Conservation (phyloP, 148 eudicot species). For the Limonium bicolor region DNA sequence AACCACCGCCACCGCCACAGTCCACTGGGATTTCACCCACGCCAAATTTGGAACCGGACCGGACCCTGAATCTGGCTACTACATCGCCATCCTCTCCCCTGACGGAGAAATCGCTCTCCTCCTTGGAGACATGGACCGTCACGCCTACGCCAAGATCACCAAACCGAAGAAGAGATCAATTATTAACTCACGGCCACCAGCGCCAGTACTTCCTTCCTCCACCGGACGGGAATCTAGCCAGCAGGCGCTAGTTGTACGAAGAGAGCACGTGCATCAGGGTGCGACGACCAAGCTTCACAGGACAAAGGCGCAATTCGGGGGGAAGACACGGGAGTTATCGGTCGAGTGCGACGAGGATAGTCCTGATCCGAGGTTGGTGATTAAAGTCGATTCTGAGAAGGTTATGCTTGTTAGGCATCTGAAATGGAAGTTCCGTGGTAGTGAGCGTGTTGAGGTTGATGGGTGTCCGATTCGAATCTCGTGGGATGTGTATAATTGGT, state of each 20-base stretch:
- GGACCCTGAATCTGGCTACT: constrained; percentile 54
- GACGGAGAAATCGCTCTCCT: constrained; percentile 22
- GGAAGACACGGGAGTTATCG: constrained; percentile 20
- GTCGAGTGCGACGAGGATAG: constrained; percentile 26
- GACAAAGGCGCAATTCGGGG: constrained; percentile 26
- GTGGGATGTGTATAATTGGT: constrained; percentile 73
- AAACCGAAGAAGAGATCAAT: constrained; percentile 13
- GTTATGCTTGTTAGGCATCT: constrained; percentile 46
- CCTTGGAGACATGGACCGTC: constrained; percentile 23
- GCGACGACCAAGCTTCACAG: constrained; percentile 20
- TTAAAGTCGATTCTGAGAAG: constrained; percentile 36
- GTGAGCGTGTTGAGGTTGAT: constrained; percentile 54
- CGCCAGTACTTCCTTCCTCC: too few species aligned
- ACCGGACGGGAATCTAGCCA: background rate
- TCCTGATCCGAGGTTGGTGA: constrained; percentile 28
- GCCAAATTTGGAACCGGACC: constrained; percentile 54
- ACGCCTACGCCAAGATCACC: background rate
- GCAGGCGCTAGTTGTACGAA: constrained; percentile 25
- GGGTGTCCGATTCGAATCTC: constrained; percentile 45
- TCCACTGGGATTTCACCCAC: constrained; percentile 38
- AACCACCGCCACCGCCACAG: background rate
- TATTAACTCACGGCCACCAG: background rate
- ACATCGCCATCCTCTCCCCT: constrained; percentile 28
- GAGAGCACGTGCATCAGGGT: constrained; percentile 63
- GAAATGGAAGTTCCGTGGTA: constrained; percentile 78